Percentiles rank a stretch among this genome's conserved stretches.
These are phyloP conservation scores for Penicillium hesseltinei DNA, from an alignment of 2,329 filamentous ascomycete genomes.

Conservation along the genomic window DNA sequence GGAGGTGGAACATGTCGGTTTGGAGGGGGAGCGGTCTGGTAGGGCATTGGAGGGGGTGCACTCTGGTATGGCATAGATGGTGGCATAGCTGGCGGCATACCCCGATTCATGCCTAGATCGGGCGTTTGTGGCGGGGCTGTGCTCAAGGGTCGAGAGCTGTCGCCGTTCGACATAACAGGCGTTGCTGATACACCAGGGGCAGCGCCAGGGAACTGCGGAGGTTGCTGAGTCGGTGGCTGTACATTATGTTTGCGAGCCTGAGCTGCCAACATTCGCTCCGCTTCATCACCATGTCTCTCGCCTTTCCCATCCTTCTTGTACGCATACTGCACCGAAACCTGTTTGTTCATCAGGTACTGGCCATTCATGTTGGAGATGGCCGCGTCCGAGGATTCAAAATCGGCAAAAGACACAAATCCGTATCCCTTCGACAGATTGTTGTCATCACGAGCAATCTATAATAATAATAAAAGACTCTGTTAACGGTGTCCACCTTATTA, in stretches of 20 bases:
- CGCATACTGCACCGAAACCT: conserved; percentile 94
- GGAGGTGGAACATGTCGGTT: conserved; percentile 59
- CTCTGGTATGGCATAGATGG: conserved; percentile 40
- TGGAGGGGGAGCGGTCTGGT: conserved; percentile 45
- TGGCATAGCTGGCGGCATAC: conserved; percentile 37
- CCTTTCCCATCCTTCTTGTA: conserved; percentile 99
- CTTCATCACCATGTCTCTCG: conserved; percentile 90
- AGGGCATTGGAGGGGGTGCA: conserved; percentile 44
- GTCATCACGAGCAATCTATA: conserved; percentile 74
- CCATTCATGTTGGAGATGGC: conserved; percentile 91
- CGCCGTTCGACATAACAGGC: conserved; percentile 46
- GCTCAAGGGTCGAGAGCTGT: conserved; percentile 36
- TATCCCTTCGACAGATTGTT: conserved; percentile 88
- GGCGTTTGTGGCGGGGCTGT: conserved; percentile 25
- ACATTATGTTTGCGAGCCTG: conserved; percentile 95
- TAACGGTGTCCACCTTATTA: neutral
- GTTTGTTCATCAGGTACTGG: conserved; percentile 95
- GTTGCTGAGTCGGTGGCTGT: conserved; percentile 71
- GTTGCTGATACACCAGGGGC: conserved; percentile 42
- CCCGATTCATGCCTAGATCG: conserved; percentile 42
- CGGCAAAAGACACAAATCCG: conserved; percentile 88
- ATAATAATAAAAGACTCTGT: conserved; percentile 24
- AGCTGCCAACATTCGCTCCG: conserved; percentile 84
- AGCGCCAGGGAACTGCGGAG: conserved; percentile 63
- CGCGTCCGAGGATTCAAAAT: conserved; percentile 90